Base-by-base conservation (phyloP, 78 protist genomes). In the Anaeramoeba ignava region DNA sequence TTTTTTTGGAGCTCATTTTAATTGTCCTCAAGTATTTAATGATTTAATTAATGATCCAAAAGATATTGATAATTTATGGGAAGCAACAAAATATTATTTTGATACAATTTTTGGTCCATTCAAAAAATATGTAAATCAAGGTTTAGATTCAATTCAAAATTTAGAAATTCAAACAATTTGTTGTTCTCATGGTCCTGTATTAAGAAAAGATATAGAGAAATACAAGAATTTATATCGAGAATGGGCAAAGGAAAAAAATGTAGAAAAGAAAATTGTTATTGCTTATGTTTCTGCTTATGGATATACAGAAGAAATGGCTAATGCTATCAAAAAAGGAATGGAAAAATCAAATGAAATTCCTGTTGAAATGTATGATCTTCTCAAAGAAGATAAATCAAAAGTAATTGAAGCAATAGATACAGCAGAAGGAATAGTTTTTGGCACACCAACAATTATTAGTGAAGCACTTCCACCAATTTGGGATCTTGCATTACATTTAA, bases 391-490 rank as follows among this genome's bases (percentile, higher is more conserved):
- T 27, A 54, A 54, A 54, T 8, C 8, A 8, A 54, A 54, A 17
- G 73, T 54, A 8, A 27, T 54, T 27, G 36, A 54, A 54, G 73
- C 8, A 54, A 27, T 54, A 27, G 73, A 17, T 27, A 80, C 8
- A 8, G 39, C 83, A 2, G 2, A 81, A 39, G 83, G 83, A 2
- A 34, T 81, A 36, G 1, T 81, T 2, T 1, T 81, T n/a, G 83
- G 83, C 41, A 8, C 83, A n/a, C 83, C 83, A 36, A 81, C 83
- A 40, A 2, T 81, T 3, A 2, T 8, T n/a, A 39, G 41, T 2
- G 83, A 81, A 1, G 83, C 83, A 8, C 39, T 81, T 17, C 83
- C 83, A 40, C 83, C 33, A n/a, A 3, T 3, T 81, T 81, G 83
- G 83, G 41, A 81, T 36, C 39, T 81, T 3, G 83, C 3, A 1